Base-by-base conservation (phyloP, 2,329 filamentous ascomycete genomes). In the Volutella citrinella region DNA sequence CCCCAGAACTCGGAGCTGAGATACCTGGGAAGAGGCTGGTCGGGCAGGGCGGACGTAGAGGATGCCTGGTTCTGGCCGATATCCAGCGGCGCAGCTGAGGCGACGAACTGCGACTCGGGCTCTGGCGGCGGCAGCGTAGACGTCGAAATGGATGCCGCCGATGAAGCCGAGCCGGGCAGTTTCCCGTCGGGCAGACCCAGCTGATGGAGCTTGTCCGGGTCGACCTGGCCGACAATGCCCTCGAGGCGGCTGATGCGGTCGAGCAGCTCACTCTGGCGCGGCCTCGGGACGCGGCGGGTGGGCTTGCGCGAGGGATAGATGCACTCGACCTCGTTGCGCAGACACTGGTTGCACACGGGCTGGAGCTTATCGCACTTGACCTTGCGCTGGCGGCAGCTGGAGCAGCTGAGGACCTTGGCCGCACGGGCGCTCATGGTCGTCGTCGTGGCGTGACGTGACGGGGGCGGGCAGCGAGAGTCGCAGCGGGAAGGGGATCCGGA, bases 371-470 rank as follows among this genome's bases (percentile, higher is more conserved):
- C 69, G 57, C 78, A 82, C 45, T 74, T 79, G 27, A 81, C 64
- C 52, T 82, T 82, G 42, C 77, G 71, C 42, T 76, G 72, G 39
- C 81, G 76, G 48, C 80, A 85, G n/a, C 69, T 66, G 6, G 77
- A 65, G 51, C 81, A 84, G 22, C 65, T 69, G 28, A 72, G 54
- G n/a, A 63, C 60, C 38, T 65, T 64, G 23, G 34, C 42, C 32
- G 45, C 40, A 17, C 32, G 36, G 9, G 38, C 21, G 27, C 39
- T 51, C 51, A 54, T 54, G 12, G 23, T 40, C 35, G n/a, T n/a
- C n/a, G n/a, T n/a, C n/a, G n/a, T n/a, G n/a, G n/a, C n/a, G n/a
- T n/a, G n/a, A 30, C 32, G 21, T 26, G 24, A 27, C 12, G 34
- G 20, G 19, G 16, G 26, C n/a, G 19, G 16, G 16, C 14, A n/a